These are phyloP conservation scores for Thielaviopsis cerberus DNA, from an alignment of 2,329 filamentous ascomycete genomes.

Conservation along the genomic window DNA sequence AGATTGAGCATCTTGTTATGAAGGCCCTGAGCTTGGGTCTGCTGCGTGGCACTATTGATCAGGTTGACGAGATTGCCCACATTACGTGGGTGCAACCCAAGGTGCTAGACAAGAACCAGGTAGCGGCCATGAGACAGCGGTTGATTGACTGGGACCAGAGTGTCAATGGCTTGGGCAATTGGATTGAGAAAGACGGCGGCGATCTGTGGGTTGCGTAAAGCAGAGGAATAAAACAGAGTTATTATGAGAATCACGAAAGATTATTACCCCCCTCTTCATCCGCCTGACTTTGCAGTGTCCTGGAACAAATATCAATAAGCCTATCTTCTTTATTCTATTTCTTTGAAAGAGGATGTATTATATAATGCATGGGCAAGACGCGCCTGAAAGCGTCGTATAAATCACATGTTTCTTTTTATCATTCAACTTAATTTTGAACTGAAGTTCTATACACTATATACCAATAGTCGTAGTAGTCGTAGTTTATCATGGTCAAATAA, in stretches of 20 bases:
- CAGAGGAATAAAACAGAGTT: not conserved
- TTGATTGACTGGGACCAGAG: conserved; percentile 89
- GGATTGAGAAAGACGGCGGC: conserved; percentile 85
- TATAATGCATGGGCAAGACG: not conserved
- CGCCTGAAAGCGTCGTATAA: not conserved
- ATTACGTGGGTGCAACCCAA: conserved; percentile 99
- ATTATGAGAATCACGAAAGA: conserved; percentile 8
- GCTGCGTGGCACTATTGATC: conserved; percentile 81
- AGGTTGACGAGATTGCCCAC: conserved; percentile 81
- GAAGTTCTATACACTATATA: not conserved
- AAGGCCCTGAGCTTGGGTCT: conserved; percentile 91
- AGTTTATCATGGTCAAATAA: not conserved
- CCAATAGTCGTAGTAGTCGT: not conserved
- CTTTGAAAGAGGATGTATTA: not conserved
- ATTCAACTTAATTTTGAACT: not conserved
- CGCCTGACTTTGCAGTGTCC: too few species aligned
- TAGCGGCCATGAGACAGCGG: conserved; percentile 73
- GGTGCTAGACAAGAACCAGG: conserved; percentile 88
- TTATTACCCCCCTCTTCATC: not conserved
- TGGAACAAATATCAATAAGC: too few species aligned
- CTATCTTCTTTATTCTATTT: not conserved
- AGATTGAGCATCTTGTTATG: conserved; percentile 98
- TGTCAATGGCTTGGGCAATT: conserved; percentile 89
- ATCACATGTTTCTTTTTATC: not conserved
- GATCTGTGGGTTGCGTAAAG: conserved; percentile 79